Percentiles rank a stretch among this genome's conserved stretches.
Conservation (phyloP, 768 basidiomycete species). For the Boletellus emodensis region DNA sequence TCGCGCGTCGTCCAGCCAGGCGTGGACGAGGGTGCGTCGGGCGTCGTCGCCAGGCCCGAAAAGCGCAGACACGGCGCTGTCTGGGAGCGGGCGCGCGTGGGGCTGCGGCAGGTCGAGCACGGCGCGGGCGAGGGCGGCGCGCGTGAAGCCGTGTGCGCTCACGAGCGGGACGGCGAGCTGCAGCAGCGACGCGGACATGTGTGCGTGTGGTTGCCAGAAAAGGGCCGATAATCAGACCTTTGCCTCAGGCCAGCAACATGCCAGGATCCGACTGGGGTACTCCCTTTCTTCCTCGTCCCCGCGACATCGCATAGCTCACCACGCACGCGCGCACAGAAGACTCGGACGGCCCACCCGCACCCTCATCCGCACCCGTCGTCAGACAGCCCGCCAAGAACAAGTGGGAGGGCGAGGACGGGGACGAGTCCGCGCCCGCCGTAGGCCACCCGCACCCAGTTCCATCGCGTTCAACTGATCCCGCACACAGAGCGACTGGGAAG, state of each 20-base stretch:
- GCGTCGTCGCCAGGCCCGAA: slow-evolving; percentile 72
- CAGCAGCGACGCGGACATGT: slow-evolving; percentile 36
- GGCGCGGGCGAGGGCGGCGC: slow-evolving; percentile 62
- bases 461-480: slow-evolving; percentile 4
- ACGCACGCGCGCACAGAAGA: slow-evolving; percentile 31
- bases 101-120: slow-evolving; percentile 49
- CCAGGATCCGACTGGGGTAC: slow-evolving; percentile 44
- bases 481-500: slow-evolving; percentile 92
- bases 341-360: slow-evolving; percentile 34
- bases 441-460: slow-evolving; percentile 20
- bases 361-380: slow-evolving; percentile 21
- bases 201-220: too few relatives aligned
- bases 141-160: slow-evolving; percentile 67
- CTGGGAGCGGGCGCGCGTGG: slow-evolving; percentile 60
- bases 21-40: slow-evolving; percentile 57
- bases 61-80: slow-evolving; percentile 64
- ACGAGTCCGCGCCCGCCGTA: slow-evolving; percentile 74
- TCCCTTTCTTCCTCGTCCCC: slow-evolving; percentile 2
- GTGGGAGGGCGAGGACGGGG: slow-evolving; percentile 93
- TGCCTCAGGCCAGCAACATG: neutral
- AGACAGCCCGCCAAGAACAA: slow-evolving; percentile 46
- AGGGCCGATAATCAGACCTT: slow-evolving; percentile 2
- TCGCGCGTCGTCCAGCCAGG: slow-evolving; percentile 70
- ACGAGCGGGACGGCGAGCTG: slow-evolving; percentile 63
- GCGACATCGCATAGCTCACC: slow-evolving; percentile 14